Evolutionary conservation across 305 asterid genomes (phyloP), one percentile per base, ranked within the genome.

Genomic region (Lippia alba): DNA sequence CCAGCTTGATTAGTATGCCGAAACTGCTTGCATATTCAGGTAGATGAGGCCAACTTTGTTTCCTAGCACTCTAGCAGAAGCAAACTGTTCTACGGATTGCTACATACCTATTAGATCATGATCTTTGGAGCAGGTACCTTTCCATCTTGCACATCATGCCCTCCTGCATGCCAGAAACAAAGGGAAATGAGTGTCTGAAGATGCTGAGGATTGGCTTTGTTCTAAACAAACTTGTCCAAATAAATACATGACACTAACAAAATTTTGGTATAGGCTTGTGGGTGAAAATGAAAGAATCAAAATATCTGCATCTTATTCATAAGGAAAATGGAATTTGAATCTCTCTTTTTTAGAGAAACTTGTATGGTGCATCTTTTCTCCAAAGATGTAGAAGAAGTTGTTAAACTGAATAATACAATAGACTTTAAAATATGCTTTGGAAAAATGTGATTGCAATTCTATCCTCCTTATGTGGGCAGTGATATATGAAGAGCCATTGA

Each of bases 51-150:
- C 60, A 62, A 36, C 57, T 50, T 50, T 56, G 53, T 44, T 45
- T 16, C 49, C 40, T 24, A 24, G 30, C 30, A 24, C 56, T 46
- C 55, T 24, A 24, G 30, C 32, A 3, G 58, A 34, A 32, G 46
- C 39, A 66, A 67, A 32, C 2, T 57, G 17, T 36, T 55, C 57
- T 44, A 63, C 24, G 51, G 76, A 41, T 66, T 62, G 51, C 56
- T n/a, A 51, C 78, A 18, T 73, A 77, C 79, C 77, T 51, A 73
- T 76, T 71, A 85, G 74, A 85, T 72, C 67, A 83, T 64, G 80
- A 85, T 66, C 60, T 66, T 74, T 2, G 84, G 56, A 33, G 72
- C 80, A 48, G 86, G 33, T 53, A 81, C 49, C 59, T 77, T 79
- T 56, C 73, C 81, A 40, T 73, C 77, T 78, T 71, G 70, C 61